Conservation (phyloP, 1,139 yeast species). For the Candida gigantensis region DNA sequence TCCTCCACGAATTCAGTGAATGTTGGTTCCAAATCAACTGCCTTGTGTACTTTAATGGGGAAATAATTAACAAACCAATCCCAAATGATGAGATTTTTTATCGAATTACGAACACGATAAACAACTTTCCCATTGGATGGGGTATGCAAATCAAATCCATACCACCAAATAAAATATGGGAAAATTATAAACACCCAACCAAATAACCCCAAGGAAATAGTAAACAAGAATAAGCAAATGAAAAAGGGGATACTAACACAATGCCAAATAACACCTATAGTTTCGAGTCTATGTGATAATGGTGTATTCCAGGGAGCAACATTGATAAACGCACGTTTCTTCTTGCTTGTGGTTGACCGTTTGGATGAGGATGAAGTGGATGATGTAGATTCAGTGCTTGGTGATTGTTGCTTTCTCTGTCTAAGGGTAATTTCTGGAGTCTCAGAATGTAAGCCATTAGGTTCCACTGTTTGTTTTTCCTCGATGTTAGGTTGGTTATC, state of each 20-base stretch:
- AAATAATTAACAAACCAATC: slow-evolving; percentile 73
- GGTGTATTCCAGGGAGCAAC: slow-evolving; percentile 61
- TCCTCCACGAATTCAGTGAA: slow-evolving; percentile 42
- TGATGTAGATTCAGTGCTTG: not conserved
- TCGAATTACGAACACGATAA: slow-evolving; percentile 55
- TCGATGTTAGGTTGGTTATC: not conserved
- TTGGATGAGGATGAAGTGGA: too few relatives aligned
- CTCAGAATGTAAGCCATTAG: too few relatives aligned
- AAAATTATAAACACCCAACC: slow-evolving; percentile 65
- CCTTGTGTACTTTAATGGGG: slow-evolving; percentile 75
- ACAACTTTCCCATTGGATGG: slow-evolving; percentile 74
- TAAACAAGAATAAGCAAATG: slow-evolving; percentile 50
- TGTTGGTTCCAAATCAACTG: slow-evolving; percentile 75
- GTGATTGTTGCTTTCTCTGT: slow-evolving; percentile 3
- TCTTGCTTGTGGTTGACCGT: slow-evolving; percentile 3
- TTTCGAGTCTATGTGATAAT: slow-evolving; percentile 60
- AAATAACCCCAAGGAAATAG: slow-evolving; percentile 64
- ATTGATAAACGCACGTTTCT: slow-evolving; percentile 22
- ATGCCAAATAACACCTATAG: slow-evolving; percentile 75
- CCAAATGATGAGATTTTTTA: slow-evolving; percentile 68
- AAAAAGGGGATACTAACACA: slow-evolving; percentile 69
- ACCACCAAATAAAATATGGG: slow-evolving; percentile 63
- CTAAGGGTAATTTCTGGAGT: slow-evolving; percentile 2
- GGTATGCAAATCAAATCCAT: slow-evolving; percentile 56
- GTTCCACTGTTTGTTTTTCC: too few relatives aligned